Conservation (phyloP, 1,284 basidiomycete genomes). For the Sporisorium scitamineum region DNA sequence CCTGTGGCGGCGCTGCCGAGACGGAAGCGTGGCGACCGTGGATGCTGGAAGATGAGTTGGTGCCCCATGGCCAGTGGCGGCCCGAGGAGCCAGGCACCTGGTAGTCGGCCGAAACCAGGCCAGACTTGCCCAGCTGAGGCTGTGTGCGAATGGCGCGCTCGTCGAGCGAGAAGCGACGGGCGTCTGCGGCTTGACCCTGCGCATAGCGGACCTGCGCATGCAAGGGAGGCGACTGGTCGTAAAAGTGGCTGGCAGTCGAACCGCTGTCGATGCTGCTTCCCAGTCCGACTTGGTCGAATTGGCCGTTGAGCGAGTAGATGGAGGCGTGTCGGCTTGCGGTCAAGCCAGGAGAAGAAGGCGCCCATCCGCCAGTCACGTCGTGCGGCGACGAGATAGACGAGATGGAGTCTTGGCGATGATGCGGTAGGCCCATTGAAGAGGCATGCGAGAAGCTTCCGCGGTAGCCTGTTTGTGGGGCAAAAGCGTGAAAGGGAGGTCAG, state of each 20-base stretch:
- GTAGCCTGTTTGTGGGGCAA: conserved; percentile 26
- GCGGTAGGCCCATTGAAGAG: conserved; percentile 39
- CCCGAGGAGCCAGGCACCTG: conserved; percentile 40
- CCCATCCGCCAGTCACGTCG: conserved; percentile 47
- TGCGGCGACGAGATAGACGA: conserved; percentile 52
- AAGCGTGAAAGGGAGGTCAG: neutral
- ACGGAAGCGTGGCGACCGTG: conserved; percentile 53
- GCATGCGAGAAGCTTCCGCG: conserved; percentile 50
- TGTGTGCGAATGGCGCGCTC: conserved; percentile 49
- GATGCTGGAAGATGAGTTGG: conserved; percentile 23
- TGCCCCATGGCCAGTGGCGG: conserved; percentile 56
- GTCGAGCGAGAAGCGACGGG: conserved; percentile 51
- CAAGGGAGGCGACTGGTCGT: conserved; percentile 50
- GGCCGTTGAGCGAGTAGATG: conserved; percentile 51
- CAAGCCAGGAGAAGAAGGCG: conserved; percentile 47
- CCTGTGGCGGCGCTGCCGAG: conserved; percentile 43
- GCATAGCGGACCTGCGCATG: conserved; percentile 50
- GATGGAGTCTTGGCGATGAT: conserved; percentile 48
- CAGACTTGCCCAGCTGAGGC: conserved; percentile 47
- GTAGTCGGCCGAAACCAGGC: conserved; percentile 45
- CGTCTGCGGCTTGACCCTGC: conserved; percentile 43
- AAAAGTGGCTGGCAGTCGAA: conserved; percentile 46
- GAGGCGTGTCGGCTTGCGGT: conserved; percentile 50
- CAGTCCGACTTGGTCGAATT: conserved; percentile 52
- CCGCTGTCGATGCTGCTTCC: conserved; percentile 46